Base-by-base conservation (phyloP, 2,329 filamentous ascomycete genomes). In the Calonectria pseudoturangicola region DNA sequence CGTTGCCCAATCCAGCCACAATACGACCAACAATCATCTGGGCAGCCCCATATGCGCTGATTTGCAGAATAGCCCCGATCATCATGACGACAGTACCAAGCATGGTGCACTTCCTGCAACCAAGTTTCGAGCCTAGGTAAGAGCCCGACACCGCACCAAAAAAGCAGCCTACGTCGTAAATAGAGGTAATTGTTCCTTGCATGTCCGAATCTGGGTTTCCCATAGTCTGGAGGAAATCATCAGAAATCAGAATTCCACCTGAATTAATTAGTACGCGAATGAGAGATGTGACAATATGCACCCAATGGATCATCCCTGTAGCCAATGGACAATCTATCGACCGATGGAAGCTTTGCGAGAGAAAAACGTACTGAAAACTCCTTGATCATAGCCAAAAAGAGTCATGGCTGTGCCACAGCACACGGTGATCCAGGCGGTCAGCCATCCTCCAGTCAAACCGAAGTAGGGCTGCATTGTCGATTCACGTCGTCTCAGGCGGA, bases 51-150 rank as follows among this genome's bases (percentile, higher is more conserved):
- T 80, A 81, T 0, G 84, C 70, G 7, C 84, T 84, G n/a, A 89
- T 84, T 80, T 93, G 92, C 16, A 93, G 85, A 4, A 88, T 83
- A 45, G 91, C 90, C 2, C 91, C 91, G n/a, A 90, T 71, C 5
- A 90, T 86, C 86, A 93, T 89, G 73, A 92, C 87, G 3, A 83
- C 73, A 28, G 88, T 88, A 16, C 91, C 92, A 0, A 83, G 33
- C 9, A 51, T 51, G 15, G 27, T 51, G 12, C 48, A 51, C 10
- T 51, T 51, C 27, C 27, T 51, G 16, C 48, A 51, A 13, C 48
- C 48, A 28, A 51, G 48, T 4, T 27, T 28, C 2, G 48, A 51
- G 16, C 48, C 48, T 2, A 51, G 27, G 8, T 25, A 51, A 9
- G 48, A 51, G 0, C 48, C 48, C 7, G 48, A 30, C 16, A 51